These are phyloP conservation scores for Turnera subulata DNA, from an alignment of 345 rosid species.

Conservation along the genomic window DNA sequence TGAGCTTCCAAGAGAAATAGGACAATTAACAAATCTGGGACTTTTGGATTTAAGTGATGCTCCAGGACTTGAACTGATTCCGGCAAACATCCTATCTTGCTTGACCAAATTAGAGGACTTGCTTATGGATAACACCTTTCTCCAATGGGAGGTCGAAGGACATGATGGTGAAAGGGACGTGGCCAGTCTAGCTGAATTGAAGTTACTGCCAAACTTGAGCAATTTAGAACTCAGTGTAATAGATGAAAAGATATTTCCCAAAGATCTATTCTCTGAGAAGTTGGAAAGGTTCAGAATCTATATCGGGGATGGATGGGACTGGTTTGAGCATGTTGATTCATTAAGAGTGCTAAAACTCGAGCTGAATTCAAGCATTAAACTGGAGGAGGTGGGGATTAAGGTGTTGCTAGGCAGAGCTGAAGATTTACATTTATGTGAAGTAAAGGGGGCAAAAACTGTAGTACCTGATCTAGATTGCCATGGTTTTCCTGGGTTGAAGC, in stretches of 20 bases:
- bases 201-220: neutral
- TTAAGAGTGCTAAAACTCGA: constrained; percentile 1
- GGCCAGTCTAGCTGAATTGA: constrained; percentile 2
- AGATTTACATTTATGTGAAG: neutral
- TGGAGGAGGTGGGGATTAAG: neutral
- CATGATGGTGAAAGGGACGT: neutral
- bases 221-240: neutral
- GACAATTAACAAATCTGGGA: constrained; percentile 2
- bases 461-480: neutral
- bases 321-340: neutral
- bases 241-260: neutral
- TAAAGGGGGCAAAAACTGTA: neutral
- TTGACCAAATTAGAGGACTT: constrained; percentile 20
- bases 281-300: neutral
- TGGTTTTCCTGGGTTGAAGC: neutral
- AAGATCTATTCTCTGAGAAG: neutral
- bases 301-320: constrained; percentile 2
- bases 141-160: constrained; percentile 7
- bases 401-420: neutral
- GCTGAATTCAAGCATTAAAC: neutral
- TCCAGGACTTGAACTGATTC: constrained; percentile 5
- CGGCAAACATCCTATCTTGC: constrained; percentile 9
- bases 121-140: constrained; percentile 6
- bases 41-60: constrained; percentile 18
- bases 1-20: constrained; percentile 2